Evolutionary conservation across 257 asterid species (phyloP).

Genomic region (Fraxinus quadrangulata): DNA sequence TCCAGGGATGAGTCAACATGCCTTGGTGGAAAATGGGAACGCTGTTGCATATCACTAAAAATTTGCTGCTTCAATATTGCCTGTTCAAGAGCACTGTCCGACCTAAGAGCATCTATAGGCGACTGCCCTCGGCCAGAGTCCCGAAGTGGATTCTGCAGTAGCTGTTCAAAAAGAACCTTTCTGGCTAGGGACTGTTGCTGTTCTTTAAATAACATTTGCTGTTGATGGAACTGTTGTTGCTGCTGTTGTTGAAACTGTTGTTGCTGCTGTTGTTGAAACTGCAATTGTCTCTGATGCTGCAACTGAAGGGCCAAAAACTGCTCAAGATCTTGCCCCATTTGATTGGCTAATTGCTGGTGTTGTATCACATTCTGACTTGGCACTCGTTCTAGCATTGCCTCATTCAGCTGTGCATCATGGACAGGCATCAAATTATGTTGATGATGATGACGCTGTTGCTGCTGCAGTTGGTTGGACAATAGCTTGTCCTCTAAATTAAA

Average conservation of each 20-base stretch:
- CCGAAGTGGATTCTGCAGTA: conserved; percentile 72
- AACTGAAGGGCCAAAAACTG: conserved; percentile 71
- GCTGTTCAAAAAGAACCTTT: conserved; percentile 73
- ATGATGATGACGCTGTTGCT: conserved; percentile 58
- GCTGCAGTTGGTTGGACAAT: conserved; percentile 40
- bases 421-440: conserved; percentile 54
- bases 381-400: conserved; percentile 53
- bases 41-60: conserved; percentile 76
- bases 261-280: conserved; percentile 68
- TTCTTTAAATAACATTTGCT: conserved; percentile 70
- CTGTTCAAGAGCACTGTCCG: conserved; percentile 70
- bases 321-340: conserved; percentile 63
- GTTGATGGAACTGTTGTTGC: conserved; percentile 77
- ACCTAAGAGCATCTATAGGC: conserved; percentile 65
- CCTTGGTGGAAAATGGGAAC: conserved; percentile 64
- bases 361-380: conserved; percentile 55
- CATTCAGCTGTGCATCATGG: conserved; percentile 58
- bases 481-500: conserved; percentile 68
- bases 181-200: conserved; percentile 82
- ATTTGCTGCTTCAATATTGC: conserved; percentile 75
- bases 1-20: conserved; percentile 79
- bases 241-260: conserved; percentile 71
- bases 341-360: conserved; percentile 46
- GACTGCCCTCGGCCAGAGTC: conserved; percentile 72
- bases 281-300: conserved; percentile 77